Conservation (phyloP, 768 basidiomycete genomes). For the Rhodotorula taiwanensis region DNA sequence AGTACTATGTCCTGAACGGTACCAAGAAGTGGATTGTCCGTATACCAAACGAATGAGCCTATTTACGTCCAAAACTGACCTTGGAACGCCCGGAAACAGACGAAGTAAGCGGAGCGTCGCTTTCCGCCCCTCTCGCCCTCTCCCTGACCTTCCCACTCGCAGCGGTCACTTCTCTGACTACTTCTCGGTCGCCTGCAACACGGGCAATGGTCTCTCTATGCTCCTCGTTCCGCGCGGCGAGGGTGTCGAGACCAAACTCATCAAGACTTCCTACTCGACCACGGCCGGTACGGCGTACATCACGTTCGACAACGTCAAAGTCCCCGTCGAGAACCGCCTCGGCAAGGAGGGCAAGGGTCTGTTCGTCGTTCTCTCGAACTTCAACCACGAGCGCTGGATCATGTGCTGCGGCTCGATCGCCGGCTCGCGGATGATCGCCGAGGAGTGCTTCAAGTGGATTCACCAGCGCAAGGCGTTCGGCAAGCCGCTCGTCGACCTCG, state of each 20-base stretch:
- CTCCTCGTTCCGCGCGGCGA: constrained; percentile 40
- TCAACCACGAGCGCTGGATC: constrained; percentile 37
- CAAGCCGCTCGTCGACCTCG: constrained; percentile 29
- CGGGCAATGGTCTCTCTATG: constrained; percentile 41
- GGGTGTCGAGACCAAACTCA: constrained; percentile 37
- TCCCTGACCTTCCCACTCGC: constrained; percentile 5
- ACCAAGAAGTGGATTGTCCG: constrained; percentile 31
- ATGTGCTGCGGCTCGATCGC: constrained; percentile 35
- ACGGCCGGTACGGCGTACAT: constrained; percentile 41
- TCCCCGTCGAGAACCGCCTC: constrained; percentile 42
- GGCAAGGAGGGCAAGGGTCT: constrained; percentile 41
- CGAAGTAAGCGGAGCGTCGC: no score
- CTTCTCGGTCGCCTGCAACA: constrained; percentile 35
- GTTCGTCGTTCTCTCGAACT: constrained; percentile 41
- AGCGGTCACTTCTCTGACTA: constrained; percentile 36
- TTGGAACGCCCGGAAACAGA: no score
- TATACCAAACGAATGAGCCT: not conserved
- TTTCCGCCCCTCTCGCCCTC: no score
- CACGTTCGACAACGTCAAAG: constrained; percentile 39
- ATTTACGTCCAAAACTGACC: not conserved
- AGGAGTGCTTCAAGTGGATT: constrained; percentile 38
- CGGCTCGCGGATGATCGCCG: constrained; percentile 20
- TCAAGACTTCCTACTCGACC: constrained; percentile 31
- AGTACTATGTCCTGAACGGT: constrained; percentile 40
- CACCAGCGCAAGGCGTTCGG: constrained; percentile 37